Percentiles rank a stretch among this genome's conserved stretches.
phyloP scores from a whole-genome alignment of 768 basidiomycete species.

The Calocybe gangraenosa region DNA sequence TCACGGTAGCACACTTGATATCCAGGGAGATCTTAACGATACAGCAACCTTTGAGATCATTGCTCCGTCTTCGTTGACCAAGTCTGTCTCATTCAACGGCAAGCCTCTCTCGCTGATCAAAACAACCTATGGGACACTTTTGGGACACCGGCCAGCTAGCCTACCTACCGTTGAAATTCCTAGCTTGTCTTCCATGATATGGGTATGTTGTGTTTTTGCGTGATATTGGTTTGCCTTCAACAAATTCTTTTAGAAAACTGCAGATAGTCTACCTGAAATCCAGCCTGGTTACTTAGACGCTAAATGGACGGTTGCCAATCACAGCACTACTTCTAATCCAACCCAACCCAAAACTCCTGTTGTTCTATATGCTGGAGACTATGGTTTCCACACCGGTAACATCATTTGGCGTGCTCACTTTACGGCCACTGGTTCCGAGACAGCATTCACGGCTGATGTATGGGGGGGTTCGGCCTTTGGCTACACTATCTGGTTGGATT shows the following conservation, averaged over 20 bases:
- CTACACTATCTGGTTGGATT: constrained; percentile 47
- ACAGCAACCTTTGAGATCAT: constrained; percentile 44
- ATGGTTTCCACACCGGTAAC: constrained; percentile 49
- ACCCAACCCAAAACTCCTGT: constrained; percentile 31
- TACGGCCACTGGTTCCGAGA: constrained; percentile 40
- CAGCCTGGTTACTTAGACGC: constrained; percentile 33
- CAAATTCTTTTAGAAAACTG: constrained; percentile 28
- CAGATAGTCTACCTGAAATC: constrained; percentile 41
- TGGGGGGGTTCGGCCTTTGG: constrained; percentile 45
- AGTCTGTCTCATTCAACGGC: constrained; percentile 40
- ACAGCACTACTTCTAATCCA: constrained; percentile 39
- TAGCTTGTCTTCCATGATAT: constrained; percentile 27
- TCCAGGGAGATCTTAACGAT: constrained; percentile 40
- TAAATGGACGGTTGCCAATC: constrained; percentile 39
- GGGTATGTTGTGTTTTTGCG: constrained; percentile 24
- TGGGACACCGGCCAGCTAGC: constrained; percentile 23
- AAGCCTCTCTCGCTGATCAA: constrained; percentile 24
- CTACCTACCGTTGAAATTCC: constrained; percentile 33
- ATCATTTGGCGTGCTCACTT: constrained; percentile 52
- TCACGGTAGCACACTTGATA: constrained; percentile 31
- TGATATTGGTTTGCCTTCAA: background rate
- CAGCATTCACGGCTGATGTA: constrained; percentile 34
- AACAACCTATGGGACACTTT: constrained; percentile 40
- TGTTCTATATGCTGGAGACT: constrained; percentile 44
- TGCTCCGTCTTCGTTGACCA: constrained; percentile 35